Evolutionary conservation across 441 rosid species (phyloP).

Genomic region (Aquilaria agallochum): DNA sequence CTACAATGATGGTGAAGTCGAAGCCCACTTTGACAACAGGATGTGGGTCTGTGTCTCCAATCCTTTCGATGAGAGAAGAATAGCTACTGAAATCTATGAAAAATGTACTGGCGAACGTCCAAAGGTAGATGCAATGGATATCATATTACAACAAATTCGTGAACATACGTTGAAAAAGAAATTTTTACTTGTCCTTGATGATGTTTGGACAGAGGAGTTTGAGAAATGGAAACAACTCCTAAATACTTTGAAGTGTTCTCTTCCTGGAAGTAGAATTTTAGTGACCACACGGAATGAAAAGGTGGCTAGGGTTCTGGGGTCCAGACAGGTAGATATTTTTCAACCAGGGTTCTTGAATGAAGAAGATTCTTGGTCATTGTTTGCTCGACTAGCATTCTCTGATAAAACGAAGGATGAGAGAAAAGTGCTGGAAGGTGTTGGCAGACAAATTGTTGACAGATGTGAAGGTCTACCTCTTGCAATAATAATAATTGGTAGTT

Average conservation of each 20-base stretch:
- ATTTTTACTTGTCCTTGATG: slow-evolving; percentile 12
- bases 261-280: not conserved
- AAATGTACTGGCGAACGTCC: not conserved
- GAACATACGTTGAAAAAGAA: not conserved
- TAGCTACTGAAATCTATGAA: slow-evolving; percentile 10
- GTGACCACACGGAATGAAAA: not conserved
- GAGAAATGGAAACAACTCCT: not conserved
- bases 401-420: not conserved
- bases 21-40: not conserved
- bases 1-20: not conserved
- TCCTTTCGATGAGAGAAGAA: slow-evolving; percentile 9
- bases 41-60: not conserved
- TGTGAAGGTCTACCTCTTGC: slow-evolving; percentile 15
- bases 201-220: not conserved
- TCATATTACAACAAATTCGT: not conserved
- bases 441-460: not conserved
- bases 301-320: not conserved
- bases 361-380: slow-evolving; percentile 11
- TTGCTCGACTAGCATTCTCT: slow-evolving; percentile 2
- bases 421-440: not conserved
- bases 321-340: not conserved
- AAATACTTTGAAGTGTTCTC: not conserved
- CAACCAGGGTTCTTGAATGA: not conserved
- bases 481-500: slow-evolving; percentile 1
- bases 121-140: not conserved